phyloP scores from a whole-genome alignment of 2,329 filamentous ascomycete species.

The Neofusicoccum cordaticola region DNA sequence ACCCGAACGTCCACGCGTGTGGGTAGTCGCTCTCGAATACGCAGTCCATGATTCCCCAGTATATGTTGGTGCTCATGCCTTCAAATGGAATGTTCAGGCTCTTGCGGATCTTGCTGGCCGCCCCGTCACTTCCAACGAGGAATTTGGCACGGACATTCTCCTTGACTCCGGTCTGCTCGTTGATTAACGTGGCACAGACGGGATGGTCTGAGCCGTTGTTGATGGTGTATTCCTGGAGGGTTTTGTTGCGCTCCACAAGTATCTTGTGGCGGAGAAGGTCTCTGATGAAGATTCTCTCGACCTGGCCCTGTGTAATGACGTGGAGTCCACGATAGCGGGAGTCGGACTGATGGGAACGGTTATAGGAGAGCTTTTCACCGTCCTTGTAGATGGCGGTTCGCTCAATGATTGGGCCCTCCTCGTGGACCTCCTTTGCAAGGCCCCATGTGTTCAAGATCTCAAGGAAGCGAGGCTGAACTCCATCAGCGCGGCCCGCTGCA shows the following conservation, averaged over 20 bases:
- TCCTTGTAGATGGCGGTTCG: conserved; percentile 31
- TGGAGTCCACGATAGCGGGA: conserved; percentile 36
- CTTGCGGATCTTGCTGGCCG: conserved; percentile 31
- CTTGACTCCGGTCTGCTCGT: conserved; percentile 23
- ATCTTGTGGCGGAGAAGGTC: conserved; percentile 33
- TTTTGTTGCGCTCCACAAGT: conserved; percentile 30
- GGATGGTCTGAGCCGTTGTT: neutral
- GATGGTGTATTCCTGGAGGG: conserved; percentile 22
- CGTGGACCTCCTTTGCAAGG: conserved; percentile 28
- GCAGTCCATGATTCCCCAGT: conserved; percentile 35
- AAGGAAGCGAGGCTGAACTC: conserved; percentile 23
- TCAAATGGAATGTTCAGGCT: conserved; percentile 29
- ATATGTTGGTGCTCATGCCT: conserved; percentile 31
- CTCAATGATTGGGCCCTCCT: conserved; percentile 35
- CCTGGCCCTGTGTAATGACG: conserved; percentile 37
- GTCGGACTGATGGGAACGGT: conserved; percentile 30
- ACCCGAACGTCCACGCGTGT: conserved; percentile 23
- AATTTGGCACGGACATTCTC: conserved; percentile 31
- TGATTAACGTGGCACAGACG: conserved; percentile 13
- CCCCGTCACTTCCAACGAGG: conserved; percentile 33
- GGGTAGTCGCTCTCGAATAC: conserved; percentile 21
- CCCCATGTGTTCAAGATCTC: conserved; percentile 23
- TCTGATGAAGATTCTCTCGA: conserved; percentile 37
- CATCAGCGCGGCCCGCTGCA: conserved; percentile 29
- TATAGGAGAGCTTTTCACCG: conserved; percentile 28